Conservation (phyloP, 2,329 filamentous ascomycete species). For the Hysterium pulicare region DNA sequence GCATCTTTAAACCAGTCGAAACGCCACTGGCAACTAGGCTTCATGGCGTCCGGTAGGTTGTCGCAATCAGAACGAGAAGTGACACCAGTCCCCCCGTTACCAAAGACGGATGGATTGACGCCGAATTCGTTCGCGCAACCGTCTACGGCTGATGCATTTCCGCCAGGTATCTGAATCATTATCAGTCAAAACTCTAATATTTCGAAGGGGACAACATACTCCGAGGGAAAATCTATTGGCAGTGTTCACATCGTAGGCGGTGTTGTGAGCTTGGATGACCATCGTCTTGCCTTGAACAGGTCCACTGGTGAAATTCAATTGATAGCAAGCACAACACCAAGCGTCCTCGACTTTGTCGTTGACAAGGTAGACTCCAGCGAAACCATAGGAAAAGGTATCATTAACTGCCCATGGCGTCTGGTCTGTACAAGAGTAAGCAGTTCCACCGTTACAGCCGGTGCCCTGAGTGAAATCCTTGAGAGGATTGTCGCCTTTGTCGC, state of each 20-base stretch:
- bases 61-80: constrained; percentile 28
- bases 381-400: constrained; percentile 60
- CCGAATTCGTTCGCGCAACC: constrained; percentile 32
- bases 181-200: constrained; percentile 6
- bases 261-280: constrained; percentile 64
- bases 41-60: constrained; percentile 28
- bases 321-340: constrained; percentile 68
- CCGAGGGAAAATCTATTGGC: constrained; percentile 35
- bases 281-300: constrained; percentile 58
- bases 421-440: constrained; percentile 56
- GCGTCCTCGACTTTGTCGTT: constrained; percentile 52
- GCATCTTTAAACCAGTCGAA: constrained; percentile 37
- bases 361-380: constrained; percentile 57
- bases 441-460: constrained; percentile 56
- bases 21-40: constrained; percentile 28
- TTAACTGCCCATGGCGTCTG: constrained; percentile 62
- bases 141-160: constrained; percentile 33
- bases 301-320: constrained; percentile 57
- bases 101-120: constrained; percentile 32
- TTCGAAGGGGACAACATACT: constrained; percentile 17
- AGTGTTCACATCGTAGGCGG: constrained; percentile 41
- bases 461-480: constrained; percentile 48
- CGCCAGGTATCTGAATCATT: constrained; percentile 29
- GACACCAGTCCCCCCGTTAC: constrained; percentile 25
- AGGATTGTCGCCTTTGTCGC: constrained; percentile 54